phyloP scores from a whole-genome alignment of 768 basidiomycete genomes.

The Termitomyces titanicus region DNA sequence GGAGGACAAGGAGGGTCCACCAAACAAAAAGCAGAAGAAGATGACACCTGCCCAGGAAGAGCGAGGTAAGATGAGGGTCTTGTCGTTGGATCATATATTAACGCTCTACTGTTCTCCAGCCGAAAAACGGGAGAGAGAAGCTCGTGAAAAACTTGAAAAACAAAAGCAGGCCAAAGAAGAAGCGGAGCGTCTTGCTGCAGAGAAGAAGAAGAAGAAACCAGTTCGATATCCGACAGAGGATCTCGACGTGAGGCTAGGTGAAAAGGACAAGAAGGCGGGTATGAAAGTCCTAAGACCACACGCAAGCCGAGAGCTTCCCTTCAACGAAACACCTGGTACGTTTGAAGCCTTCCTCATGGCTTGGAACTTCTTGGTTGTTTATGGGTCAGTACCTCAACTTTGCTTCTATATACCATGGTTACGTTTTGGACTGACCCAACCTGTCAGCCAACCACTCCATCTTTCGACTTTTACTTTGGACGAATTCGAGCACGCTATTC shows the following conservation, averaged over 20 bases:
- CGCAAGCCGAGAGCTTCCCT: conserved; percentile 65
- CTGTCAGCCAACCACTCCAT: conserved; percentile 73
- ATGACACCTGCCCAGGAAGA: conserved; percentile 71
- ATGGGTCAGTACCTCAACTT: conserved; percentile 62
- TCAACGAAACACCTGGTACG: conserved; percentile 54
- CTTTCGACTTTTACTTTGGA: conserved; percentile 89
- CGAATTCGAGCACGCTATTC: conserved; percentile 85
- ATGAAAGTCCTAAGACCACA: conserved; percentile 63
- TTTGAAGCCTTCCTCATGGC: conserved; percentile 88
- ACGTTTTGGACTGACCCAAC: conserved; percentile 7
- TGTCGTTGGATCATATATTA: conserved; percentile 18
- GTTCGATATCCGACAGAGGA: conserved; percentile 93
- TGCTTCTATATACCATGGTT: background rate
- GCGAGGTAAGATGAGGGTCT: conserved; percentile 45
- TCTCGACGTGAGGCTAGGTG: conserved; percentile 73
- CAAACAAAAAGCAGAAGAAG: conserved; percentile 80
- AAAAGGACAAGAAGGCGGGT: conserved; percentile 82
- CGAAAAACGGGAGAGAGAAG: conserved; percentile 69
- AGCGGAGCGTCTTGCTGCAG: conserved; percentile 64
- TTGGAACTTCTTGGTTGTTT: conserved; percentile 93
- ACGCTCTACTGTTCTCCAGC: conserved; percentile 28
- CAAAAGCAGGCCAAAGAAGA: conserved; percentile 66
- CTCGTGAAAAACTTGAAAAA: conserved; percentile 64
- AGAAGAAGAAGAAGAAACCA: conserved; percentile 87
- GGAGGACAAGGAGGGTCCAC: conserved; percentile 85